phyloP scores from a whole-genome alignment of 441 rosid species.

The Euphorbia corollata region DNA sequence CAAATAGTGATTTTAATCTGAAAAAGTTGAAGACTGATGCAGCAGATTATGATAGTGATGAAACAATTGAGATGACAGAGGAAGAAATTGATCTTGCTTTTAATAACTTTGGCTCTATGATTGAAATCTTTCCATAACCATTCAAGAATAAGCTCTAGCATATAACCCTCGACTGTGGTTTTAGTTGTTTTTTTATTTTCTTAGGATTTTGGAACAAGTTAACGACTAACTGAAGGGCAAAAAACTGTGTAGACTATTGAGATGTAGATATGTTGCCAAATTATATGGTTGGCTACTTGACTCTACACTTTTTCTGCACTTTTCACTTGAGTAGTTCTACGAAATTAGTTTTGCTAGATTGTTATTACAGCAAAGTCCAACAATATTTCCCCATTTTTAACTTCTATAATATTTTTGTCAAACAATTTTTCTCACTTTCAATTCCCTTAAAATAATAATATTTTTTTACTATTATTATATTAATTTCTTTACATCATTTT shows the following conservation, averaged over 20 bases:
- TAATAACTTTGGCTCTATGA: conserved; percentile 29
- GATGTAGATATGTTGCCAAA: background rate
- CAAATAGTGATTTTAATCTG: conserved; percentile 15
- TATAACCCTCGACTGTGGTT: background rate
- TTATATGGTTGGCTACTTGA: too few species aligned
- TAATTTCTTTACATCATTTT: too few species aligned
- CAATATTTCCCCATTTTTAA: too few species aligned
- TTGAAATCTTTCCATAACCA: conserved; percentile 20
- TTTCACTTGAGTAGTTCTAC: background rate
- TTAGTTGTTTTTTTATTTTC: background rate
- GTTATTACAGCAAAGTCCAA: too few species aligned
- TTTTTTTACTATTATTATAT: too few species aligned
- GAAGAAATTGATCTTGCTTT: conserved; percentile 68
- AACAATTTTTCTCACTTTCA: too few species aligned
- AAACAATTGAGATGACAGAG: conserved; percentile 88
- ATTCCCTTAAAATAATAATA: too few species aligned
- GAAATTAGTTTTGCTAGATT: background rate
- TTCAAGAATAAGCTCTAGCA: background rate
- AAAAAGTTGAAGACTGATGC: conserved; percentile 23
- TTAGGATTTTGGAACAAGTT: background rate
- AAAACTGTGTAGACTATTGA: background rate
- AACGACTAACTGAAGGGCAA: background rate
- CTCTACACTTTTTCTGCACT: background rate
- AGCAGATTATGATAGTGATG: conserved; percentile 63
- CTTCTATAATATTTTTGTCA: too few species aligned